Conservation (phyloP, 23 red algal genomes). For the Gracilaria gracilis region DNA sequence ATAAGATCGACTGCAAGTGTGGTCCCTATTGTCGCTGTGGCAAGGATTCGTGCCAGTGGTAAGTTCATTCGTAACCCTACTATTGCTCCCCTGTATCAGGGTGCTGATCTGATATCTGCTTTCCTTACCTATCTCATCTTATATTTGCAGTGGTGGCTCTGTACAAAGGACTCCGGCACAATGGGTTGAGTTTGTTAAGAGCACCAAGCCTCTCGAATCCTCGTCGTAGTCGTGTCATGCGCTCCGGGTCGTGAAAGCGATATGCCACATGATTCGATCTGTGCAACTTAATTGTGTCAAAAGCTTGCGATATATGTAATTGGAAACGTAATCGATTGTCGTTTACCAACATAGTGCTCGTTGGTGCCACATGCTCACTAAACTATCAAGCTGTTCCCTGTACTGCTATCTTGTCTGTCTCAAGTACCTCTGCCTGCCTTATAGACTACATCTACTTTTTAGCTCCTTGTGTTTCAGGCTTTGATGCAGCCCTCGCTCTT, state of each 20-base stretch:
- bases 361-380: too few relatives aligned
- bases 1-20: conserved; percentile 32
- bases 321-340: too few relatives aligned
- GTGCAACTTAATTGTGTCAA: too few relatives aligned
- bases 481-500: too few relatives aligned
- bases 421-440: too few relatives aligned
- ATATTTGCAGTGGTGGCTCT: neutral
- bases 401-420: too few relatives aligned
- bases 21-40: conserved; percentile 20
- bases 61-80: neutral
- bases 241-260: neutral
- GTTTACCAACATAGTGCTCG: too few relatives aligned
- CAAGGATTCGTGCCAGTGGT: conserved; percentile 38
- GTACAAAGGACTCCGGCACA: conserved; percentile 20
- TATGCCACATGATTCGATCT: neutral
- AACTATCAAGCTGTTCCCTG: too few relatives aligned
- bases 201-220: conserved; percentile 16
- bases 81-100: too few relatives aligned
- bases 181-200: conserved; percentile 64
- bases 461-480: too few relatives aligned
- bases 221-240: neutral
- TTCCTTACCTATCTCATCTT: neutral
- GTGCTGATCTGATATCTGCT: neutral
- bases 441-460: too few relatives aligned
- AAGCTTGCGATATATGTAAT: too few relatives aligned